Base-by-base conservation (phyloP, 2,329 filamentous ascomycete genomes). In the Trichoderma breve region DNA sequence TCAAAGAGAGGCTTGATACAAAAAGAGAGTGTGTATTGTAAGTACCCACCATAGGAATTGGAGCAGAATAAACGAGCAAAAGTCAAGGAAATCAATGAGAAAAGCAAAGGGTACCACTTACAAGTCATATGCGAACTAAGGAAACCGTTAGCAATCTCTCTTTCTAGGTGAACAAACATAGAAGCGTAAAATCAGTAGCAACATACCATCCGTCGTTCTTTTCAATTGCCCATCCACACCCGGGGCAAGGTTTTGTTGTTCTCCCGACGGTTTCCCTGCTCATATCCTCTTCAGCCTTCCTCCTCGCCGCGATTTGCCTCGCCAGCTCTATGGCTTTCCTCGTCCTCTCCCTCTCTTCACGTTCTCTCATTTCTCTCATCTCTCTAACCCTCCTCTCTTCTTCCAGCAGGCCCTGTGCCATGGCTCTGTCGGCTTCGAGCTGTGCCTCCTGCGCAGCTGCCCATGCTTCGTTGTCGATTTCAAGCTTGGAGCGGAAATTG, bases 401-500 rank as follows among this genome's bases (percentile, higher is more conserved):
- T 0, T 78, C 79, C 30, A 79, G 61, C 4, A 82, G 72, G 2
- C 78, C 78, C 62, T 77, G 78, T 1, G 81, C 79, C 69, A 83
- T 79, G 14, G 73, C 76, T n/a, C 77, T 76, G 43, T 86, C 84
- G 2, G 84, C 80, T 12, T 86, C 84, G 8, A 86, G 82, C 26
- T 88, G 84, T 9, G 84, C 85, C 51, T 81, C 81, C n/a, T 83
- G 83, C 21, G 82, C 80, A 39, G 83, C 83, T 55, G 78, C 76
- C 77, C 76, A 79, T 36, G 71, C 77, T 64, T 79, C 78, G n/a
- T 79, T 79, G 21, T 79, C 78, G 1, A 79, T 36, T 70, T 84
- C 83, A 34, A 81, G 78, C 72, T 76, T 76, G 30, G 79, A 81
- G 3, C 77, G 80, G 65, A 83, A 84, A 64, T 80, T 79, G n/a